Conservation (phyloP, 179 eudicot genomes). For the Beta lomatogona region DNA sequence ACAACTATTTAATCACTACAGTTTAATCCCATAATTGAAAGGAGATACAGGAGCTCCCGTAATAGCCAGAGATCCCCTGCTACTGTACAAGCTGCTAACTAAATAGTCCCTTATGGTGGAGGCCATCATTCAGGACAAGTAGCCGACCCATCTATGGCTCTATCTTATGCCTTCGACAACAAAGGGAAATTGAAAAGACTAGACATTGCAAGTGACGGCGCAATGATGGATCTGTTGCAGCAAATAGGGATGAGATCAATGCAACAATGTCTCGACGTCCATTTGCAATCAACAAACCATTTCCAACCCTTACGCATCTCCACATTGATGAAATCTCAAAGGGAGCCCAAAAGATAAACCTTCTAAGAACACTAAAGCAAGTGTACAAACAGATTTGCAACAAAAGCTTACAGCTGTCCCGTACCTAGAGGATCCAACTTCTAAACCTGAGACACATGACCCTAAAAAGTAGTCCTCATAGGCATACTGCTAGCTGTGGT, state of each 20-base stretch:
- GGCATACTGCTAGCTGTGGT: slow-evolving; percentile 44
- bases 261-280: slow-evolving; percentile 27
- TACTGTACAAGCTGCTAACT: slow-evolving; percentile 44
- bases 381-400: slow-evolving; percentile 24
- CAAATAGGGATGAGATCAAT: slow-evolving; percentile 55
- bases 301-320: slow-evolving; percentile 50
- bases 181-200: slow-evolving; percentile 48
- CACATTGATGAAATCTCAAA: slow-evolving; percentile 82
- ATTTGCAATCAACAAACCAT: slow-evolving; percentile 38
- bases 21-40: slow-evolving; percentile 42
- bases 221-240: slow-evolving; percentile 56
- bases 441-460: slow-evolving; percentile 30
- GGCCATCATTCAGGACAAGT: slow-evolving; percentile 39
- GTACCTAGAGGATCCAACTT: slow-evolving; percentile 14
- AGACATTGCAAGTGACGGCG: slow-evolving; percentile 43
- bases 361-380: slow-evolving; percentile 39
- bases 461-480: slow-evolving; percentile 11
- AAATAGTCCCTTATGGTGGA: slow-evolving; percentile 59
- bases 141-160: slow-evolving; percentile 67
- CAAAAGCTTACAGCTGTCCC: slow-evolving; percentile 20
- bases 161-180: slow-evolving; percentile 58
- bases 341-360: slow-evolving; percentile 82
- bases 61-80: slow-evolving; percentile 31
- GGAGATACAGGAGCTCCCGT: slow-evolving; percentile 38
- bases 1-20: slow-evolving; percentile 19